Evolutionary conservation across 228 moss, liverwort and hornwort genomes (phyloP).

Genomic region (Sphagnum fallax): DNA sequence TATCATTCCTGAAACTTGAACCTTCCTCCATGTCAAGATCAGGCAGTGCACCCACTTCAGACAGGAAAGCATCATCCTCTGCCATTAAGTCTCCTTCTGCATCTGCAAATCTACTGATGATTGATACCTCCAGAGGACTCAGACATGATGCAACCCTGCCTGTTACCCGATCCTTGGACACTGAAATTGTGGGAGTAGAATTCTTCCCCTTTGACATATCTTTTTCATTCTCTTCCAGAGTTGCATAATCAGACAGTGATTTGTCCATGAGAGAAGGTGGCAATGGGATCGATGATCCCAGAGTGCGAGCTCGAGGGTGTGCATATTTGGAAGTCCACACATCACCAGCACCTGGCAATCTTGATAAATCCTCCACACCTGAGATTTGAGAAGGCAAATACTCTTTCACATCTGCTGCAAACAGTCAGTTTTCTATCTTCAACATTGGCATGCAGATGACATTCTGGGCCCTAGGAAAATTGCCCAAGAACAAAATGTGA

Average conservation of each 20-base stretch:
- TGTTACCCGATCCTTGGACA: slow-evolving; percentile 17
- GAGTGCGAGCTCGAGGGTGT: too few relatives aligned
- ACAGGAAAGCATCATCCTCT: slow-evolving; percentile 69
- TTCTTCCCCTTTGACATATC: slow-evolving; percentile 11
- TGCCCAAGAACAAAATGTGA: slow-evolving; percentile 5
- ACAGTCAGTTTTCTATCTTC: slow-evolving; percentile 4
- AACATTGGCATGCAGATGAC: too few relatives aligned
- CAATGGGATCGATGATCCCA: too few relatives aligned
- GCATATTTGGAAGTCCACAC: too few relatives aligned
- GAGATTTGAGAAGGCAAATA: slow-evolving; percentile 27
- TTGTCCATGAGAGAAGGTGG: too few relatives aligned
- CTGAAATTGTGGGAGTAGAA: slow-evolving; percentile 13
- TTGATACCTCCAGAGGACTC: slow-evolving; percentile 52
- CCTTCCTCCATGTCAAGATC: slow-evolving; percentile 17
- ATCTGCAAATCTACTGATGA: slow-evolving; percentile 48
- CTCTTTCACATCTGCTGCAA: slow-evolving; percentile 46
- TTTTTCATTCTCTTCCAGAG: slow-evolving; percentile 3
- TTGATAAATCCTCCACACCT: slow-evolving; percentile 19
- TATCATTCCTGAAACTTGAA: slow-evolving; percentile 1
- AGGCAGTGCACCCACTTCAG: slow-evolving; percentile 16
- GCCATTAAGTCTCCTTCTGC: slow-evolving; percentile 59
- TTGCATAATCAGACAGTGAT: too few relatives aligned
- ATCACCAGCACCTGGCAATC: neutral
- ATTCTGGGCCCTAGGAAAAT: too few relatives aligned
- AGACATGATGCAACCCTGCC: slow-evolving; percentile 36